A percentile compares a stretch with the other conserved stretches of the same genome.
These are phyloP conservation scores for Penicillium paradoxum DNA, from an alignment of 495 filamentous ascomycete genomes.

Conservation along the genomic window DNA sequence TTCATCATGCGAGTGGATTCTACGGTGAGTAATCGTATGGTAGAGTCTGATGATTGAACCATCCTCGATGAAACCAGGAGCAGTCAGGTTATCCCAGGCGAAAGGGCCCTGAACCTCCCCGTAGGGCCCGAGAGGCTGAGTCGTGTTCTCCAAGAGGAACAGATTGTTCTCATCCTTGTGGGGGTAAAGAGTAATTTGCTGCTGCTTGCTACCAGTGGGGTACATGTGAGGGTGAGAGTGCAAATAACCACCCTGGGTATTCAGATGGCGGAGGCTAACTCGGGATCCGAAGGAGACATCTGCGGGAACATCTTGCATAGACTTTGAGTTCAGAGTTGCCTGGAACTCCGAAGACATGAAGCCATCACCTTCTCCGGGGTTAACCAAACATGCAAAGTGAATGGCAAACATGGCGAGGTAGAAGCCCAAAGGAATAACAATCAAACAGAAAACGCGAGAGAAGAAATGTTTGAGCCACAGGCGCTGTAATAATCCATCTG, in stretches of 20 bases:
- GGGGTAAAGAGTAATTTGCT: slow-evolving; percentile 96
- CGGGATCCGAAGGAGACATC: slow-evolving; percentile 87
- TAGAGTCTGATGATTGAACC: slow-evolving; percentile 77
- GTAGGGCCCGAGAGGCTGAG: slow-evolving; percentile 74
- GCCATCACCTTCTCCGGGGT: slow-evolving; percentile 94
- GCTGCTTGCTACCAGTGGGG: slow-evolving; percentile 92
- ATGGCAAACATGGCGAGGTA: slow-evolving; percentile 96
- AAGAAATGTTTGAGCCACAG: slow-evolving; percentile 94
- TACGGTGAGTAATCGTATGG: slow-evolving; percentile 74
- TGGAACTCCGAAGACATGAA: slow-evolving; percentile 99
- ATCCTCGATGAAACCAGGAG: slow-evolving; percentile 64
- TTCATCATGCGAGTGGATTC: slow-evolving; percentile 94
- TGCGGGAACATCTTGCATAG: slow-evolving; percentile 89
- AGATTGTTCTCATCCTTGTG: slow-evolving; percentile 99
- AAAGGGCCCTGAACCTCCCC: slow-evolving; percentile 73
- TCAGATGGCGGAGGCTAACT: slow-evolving; percentile 81
- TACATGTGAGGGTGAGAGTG: slow-evolving; percentile 98
- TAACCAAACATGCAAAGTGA: slow-evolving; percentile 86
- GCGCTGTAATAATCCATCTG: slow-evolving; percentile 41
- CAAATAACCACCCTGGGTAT: slow-evolving; percentile 95
- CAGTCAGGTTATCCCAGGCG: slow-evolving; percentile 74
- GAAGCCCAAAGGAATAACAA: slow-evolving; percentile 82
- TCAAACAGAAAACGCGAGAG: slow-evolving; percentile 85
- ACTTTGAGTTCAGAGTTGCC: slow-evolving; percentile 91
- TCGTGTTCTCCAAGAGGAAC: slow-evolving; percentile 91